Evolutionary conservation across 768 basidiomycete species (phyloP).

Genomic region (Tricholoma sp.): DNA sequence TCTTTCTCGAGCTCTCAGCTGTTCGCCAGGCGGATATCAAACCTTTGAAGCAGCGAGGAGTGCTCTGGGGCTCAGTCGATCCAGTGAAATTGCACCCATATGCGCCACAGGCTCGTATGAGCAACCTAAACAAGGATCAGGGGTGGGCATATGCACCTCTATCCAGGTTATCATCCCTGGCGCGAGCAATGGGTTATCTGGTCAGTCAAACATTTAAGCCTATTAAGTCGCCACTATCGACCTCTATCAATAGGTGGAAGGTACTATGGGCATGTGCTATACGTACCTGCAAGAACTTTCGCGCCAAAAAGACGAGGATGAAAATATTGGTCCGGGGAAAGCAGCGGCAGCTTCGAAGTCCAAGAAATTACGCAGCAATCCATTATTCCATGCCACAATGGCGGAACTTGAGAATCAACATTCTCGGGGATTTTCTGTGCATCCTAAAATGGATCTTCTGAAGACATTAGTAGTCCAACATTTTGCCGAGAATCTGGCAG

Average conservation of each 20-base stretch:
- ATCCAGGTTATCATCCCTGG: slow-evolving; percentile 49
- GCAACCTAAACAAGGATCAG: slow-evolving; percentile 31
- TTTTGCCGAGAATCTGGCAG: slow-evolving; percentile 55
- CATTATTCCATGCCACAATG: slow-evolving; percentile 60
- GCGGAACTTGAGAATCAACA: slow-evolving; percentile 60
- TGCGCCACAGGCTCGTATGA: slow-evolving; percentile 40
- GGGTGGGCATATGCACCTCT: slow-evolving; percentile 50
- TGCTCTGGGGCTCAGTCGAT: slow-evolving; percentile 45
- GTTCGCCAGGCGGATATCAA: slow-evolving; percentile 27
- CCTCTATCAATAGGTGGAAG: slow-evolving; percentile 58
- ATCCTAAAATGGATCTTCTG: slow-evolving; percentile 92
- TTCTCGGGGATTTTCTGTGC: slow-evolving; percentile 51
- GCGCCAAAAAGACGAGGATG: slow-evolving; percentile 30
- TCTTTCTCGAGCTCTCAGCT: background rate
- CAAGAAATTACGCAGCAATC: slow-evolving; percentile 45
- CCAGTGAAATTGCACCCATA: slow-evolving; percentile 66
- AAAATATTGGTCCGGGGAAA: slow-evolving; percentile 23
- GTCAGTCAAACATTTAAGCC: slow-evolving; percentile 36
- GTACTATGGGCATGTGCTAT: slow-evolving; percentile 76
- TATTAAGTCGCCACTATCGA: background rate
- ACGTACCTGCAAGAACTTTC: slow-evolving; percentile 49
- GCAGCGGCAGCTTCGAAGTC: slow-evolving; percentile 37
- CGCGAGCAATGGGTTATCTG: slow-evolving; percentile 84
- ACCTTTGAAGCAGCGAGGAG: slow-evolving; percentile 27
- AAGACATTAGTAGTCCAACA: slow-evolving; percentile 72